Evolutionary conservation across 1,284 basidiomycete genomes (phyloP).

Genomic region (Cystobasidiaceae sp.): DNA sequence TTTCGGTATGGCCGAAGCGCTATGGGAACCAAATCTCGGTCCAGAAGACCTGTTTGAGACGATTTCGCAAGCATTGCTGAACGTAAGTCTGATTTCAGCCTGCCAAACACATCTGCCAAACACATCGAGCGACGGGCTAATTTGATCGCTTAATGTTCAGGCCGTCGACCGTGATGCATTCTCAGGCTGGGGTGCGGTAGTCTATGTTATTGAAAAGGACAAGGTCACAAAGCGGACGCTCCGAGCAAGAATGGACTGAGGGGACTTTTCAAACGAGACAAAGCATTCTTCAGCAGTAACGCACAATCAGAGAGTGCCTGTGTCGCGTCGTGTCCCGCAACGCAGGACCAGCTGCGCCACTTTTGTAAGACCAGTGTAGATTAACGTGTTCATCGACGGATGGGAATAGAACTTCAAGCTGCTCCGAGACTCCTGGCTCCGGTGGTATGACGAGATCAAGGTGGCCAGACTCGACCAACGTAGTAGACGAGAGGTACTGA

Average conservation of each 20-base stretch:
- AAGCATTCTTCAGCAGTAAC: no score
- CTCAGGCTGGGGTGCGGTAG: conserved; percentile 93
- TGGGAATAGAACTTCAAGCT: no score
- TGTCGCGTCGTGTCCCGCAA: no score
- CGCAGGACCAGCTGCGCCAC: no score
- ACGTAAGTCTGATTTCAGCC: conserved; percentile 50
- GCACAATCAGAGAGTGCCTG: no score
- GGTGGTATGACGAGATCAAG: no score
- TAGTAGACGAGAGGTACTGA: no score
- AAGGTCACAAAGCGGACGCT: conserved; percentile 55
- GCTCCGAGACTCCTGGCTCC: no score
- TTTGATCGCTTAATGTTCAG: no score
- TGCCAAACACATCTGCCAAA: no score
- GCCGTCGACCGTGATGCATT: conserved; percentile 94
- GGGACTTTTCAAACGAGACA: not conserved
- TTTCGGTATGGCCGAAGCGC: conserved; percentile 93
- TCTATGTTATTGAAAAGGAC: conserved; percentile 84
- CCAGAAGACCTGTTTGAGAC: conserved; percentile 98
- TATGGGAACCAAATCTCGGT: conserved; percentile 96
- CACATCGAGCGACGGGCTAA: no score
- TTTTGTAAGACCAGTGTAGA: not conserved
- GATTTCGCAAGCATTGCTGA: conserved; percentile 90
- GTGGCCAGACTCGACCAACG: no score
- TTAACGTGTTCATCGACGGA: not conserved
- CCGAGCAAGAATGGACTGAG: conserved; percentile 82